These are phyloP conservation scores for Entoloma clypeatum DNA, from an alignment of 1,284 basidiomycete species.

Conservation along the genomic window DNA sequence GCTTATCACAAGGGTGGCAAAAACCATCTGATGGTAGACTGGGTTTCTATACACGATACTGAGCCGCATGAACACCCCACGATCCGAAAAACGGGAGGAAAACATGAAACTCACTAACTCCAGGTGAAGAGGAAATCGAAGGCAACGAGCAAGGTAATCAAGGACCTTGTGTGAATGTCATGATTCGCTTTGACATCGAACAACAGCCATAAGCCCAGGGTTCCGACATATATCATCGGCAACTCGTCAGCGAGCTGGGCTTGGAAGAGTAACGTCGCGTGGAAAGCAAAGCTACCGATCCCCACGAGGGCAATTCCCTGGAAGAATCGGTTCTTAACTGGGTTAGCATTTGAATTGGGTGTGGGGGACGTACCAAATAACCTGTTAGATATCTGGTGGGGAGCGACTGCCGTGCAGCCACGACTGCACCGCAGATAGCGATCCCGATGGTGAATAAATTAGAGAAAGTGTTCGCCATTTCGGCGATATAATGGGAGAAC, in stretches of 20 bases:
- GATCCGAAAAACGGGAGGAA: background rate
- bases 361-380: constrained; percentile 40
- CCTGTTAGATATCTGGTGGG: constrained; percentile 50
- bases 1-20: constrained; percentile 48
- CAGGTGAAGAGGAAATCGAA: constrained; percentile 59
- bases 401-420: constrained; percentile 37
- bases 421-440: constrained; percentile 42
- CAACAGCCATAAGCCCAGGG: constrained; percentile 49
- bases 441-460: constrained; percentile 55
- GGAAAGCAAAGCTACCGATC: constrained; percentile 64
- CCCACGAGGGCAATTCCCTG: constrained; percentile 61
- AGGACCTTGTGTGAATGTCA: constrained; percentile 33
- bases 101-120: constrained; percentile 49
- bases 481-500: constrained; percentile 65
- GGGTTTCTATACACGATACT: constrained; percentile 58
- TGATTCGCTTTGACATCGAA: constrained; percentile 57
- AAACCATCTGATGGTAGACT: constrained; percentile 63
- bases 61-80: constrained; percentile 4
- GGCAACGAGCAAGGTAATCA: constrained; percentile 32
- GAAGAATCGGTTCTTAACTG: background rate
- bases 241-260: constrained; percentile 69
- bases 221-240: constrained; percentile 64
- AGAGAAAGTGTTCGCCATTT: constrained; percentile 63
- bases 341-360: constrained; percentile 1
- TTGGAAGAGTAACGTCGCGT: constrained; percentile 63